phyloP scores from a whole-genome alignment of 1,139 yeast species.

The Suhomyces bolitotheri region DNA sequence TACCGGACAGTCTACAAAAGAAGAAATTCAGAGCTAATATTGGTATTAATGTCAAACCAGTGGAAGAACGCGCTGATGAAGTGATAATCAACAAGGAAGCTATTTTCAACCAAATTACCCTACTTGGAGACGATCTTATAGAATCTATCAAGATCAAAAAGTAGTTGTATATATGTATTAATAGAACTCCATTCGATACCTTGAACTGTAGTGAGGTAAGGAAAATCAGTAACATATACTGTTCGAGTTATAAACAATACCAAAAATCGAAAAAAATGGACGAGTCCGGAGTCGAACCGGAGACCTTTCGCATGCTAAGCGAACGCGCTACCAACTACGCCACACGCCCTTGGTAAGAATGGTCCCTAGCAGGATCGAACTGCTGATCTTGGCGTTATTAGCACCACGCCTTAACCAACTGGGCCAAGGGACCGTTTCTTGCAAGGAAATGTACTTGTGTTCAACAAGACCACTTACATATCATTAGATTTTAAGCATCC shows the following conservation, averaged over 20 bases:
- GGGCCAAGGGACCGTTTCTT: slow-evolving; percentile 59
- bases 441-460: too few relatives aligned
- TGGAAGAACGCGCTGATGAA: slow-evolving; percentile 42
- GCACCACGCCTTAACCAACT: slow-evolving; percentile 92
- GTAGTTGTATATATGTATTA: slow-evolving; percentile 17
- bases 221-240: too few relatives aligned
- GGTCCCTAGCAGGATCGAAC: slow-evolving; percentile 89
- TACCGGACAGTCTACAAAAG: slow-evolving; percentile 57
- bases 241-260: too few relatives aligned
- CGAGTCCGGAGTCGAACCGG: slow-evolving; percentile 91
- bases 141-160: slow-evolving; percentile 29
- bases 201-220: too few relatives aligned
- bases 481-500: too few relatives aligned
- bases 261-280: slow-evolving; percentile 57
- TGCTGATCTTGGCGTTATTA: slow-evolving; percentile 83
- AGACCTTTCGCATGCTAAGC: slow-evolving; percentile 88
- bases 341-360: slow-evolving; percentile 67
- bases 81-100: slow-evolving; percentile 78
- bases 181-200: slow-evolving; percentile 6
- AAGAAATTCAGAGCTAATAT: slow-evolving; percentile 78
- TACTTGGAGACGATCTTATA: slow-evolving; percentile 73
- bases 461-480: too few relatives aligned
- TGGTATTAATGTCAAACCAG: slow-evolving; percentile 73
- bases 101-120: slow-evolving; percentile 66
- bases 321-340: slow-evolving; percentile 93